A percentile compares a stretch with the other conserved stretches of the same genome.
Evolutionary conservation across 2,329 filamentous ascomycete species (phyloP).

Genomic region (Calonectria honghensis): DNA sequence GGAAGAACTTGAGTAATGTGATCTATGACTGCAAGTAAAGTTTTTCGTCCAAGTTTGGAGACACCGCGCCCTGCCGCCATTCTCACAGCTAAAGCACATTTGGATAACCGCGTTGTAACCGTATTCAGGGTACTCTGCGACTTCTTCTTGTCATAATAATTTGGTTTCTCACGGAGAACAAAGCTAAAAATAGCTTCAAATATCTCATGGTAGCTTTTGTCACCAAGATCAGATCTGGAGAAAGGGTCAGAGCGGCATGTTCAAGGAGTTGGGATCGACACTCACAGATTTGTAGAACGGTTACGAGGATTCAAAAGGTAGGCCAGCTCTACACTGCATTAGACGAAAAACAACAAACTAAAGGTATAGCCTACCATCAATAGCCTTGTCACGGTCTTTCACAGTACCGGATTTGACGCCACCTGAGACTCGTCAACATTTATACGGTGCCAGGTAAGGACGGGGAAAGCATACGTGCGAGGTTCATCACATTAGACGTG

Average conservation of each 20-base stretch:
- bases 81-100: constrained; percentile 83
- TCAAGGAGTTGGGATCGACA: background rate
- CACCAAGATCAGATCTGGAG: constrained; percentile 71
- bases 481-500: constrained; percentile 58
- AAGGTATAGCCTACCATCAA: constrained; percentile 61
- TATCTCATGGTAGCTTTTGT: constrained; percentile 87
- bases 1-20: constrained; percentile 87
- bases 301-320: constrained; percentile 63
- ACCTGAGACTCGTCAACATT: constrained; percentile 52
- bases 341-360: constrained; percentile 25
- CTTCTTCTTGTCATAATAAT: constrained; percentile 74
- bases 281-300: constrained; percentile 61
- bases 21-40: constrained; percentile 85
- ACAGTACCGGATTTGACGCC: constrained; percentile 59
- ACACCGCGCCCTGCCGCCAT: constrained; percentile 82
- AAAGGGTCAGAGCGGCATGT: constrained; percentile 29
- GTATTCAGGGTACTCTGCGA: constrained; percentile 66
- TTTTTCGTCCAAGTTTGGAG: constrained; percentile 82
- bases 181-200: constrained; percentile 87
- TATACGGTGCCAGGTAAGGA: constrained; percentile 5
- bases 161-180: constrained; percentile 79
- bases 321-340: constrained; percentile 58
- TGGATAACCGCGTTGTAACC: constrained; percentile 75
- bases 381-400: constrained; percentile 63
- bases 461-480: constrained; percentile 57